These are phyloP conservation scores for Eimeria tenella DNA, from an alignment of 169 alveolate genomes.

Conservation along the genomic window DNA sequence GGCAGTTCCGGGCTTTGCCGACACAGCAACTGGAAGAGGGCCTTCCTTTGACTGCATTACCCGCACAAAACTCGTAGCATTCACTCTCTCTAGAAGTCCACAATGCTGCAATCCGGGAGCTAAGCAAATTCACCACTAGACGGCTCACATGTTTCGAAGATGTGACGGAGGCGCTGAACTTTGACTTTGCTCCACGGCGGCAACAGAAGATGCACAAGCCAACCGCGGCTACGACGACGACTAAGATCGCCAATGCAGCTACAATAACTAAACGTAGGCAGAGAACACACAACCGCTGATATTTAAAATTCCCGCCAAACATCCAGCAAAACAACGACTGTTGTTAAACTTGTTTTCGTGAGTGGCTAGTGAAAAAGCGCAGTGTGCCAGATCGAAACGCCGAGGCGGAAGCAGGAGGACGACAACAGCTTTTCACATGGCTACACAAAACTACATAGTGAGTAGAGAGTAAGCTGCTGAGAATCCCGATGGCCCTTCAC, in stretches of 20 bases:
- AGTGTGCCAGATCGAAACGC: too few relatives aligned
- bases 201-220: slow-evolving; percentile 50
- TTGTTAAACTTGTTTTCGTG: background rate
- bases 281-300: background rate
- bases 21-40: background rate
- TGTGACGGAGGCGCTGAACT: background rate
- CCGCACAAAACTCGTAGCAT: background rate
- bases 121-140: background rate
- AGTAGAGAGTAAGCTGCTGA: too few relatives aligned
- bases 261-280: background rate
- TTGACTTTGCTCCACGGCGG: slow-evolving; percentile 8
- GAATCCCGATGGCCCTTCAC: too few relatives aligned
- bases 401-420: background rate
- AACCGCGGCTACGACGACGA: background rate
- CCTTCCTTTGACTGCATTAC: background rate
- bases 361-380: too few relatives aligned
- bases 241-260: background rate
- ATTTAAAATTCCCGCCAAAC: background rate
- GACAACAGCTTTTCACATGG: background rate
- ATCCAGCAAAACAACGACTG: background rate
- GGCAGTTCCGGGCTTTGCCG: background rate
- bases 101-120: too few relatives aligned
- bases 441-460: background rate
- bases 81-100: too few relatives aligned
- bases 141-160: background rate